Percentiles rank a stretch among this genome's conserved stretches.
Evolutionary conservation across 257 asterid genomes (phyloP).

Genomic region (Mentha longifolia): DNA sequence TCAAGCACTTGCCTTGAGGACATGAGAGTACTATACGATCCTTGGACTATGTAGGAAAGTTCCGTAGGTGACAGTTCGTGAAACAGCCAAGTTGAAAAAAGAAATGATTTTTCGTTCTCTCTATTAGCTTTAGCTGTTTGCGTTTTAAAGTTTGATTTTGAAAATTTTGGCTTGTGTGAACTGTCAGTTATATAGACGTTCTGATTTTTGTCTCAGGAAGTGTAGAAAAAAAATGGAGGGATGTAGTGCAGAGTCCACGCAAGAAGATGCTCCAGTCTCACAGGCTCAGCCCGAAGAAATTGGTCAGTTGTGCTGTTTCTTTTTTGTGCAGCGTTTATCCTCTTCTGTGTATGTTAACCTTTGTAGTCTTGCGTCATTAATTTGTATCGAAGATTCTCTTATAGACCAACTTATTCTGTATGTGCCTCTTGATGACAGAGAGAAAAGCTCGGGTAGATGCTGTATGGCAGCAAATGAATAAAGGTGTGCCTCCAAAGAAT

Average conservation of each 20-base stretch:
- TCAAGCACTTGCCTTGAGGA: background rate
- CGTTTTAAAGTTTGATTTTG: conserved; percentile 1
- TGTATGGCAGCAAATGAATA: conserved; percentile 92
- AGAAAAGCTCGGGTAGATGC: conserved; percentile 85
- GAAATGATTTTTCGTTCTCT: background rate
- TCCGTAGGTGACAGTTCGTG: background rate
- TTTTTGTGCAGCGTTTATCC: background rate
- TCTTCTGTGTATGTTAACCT: conserved; percentile 1
- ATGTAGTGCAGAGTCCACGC: conserved; percentile 36
- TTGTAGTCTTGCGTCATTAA: conserved; percentile 3
- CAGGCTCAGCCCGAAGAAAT: conserved; percentile 44
- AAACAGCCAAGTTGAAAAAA: background rate
- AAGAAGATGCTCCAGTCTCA: conserved; percentile 40
- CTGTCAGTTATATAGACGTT: background rate
- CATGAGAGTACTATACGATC: background rate
- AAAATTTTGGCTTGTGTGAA: conserved; percentile 7
- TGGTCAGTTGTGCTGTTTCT: conserved; percentile 39
- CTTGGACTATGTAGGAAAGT: background rate
- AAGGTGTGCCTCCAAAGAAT: conserved; percentile 72
- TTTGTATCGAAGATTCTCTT: background rate
- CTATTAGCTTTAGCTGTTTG: background rate
- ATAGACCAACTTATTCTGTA: conserved; percentile 17
- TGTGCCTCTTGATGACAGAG: conserved; percentile 49
- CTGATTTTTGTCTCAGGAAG: conserved; percentile 29
- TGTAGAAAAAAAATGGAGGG: conserved; percentile 45